phyloP scores from a whole-genome alignment of 78 protist species.

The Creolimax fragrantissima region DNA sequence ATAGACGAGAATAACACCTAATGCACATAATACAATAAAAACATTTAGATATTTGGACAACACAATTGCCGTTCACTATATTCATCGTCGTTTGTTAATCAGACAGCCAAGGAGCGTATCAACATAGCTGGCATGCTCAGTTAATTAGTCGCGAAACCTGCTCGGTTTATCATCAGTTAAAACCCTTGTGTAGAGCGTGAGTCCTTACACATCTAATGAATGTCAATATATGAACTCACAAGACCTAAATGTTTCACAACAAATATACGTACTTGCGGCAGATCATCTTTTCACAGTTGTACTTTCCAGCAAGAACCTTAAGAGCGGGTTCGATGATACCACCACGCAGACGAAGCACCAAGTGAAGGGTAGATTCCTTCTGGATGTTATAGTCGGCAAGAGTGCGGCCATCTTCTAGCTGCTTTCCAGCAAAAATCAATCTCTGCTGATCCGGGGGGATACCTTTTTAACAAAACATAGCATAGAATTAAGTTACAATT shows the following conservation, averaged over 20 bases:
- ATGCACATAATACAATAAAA: background rate
- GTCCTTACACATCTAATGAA: background rate
- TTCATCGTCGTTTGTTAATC: background rate
- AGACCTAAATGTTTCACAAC: background rate
- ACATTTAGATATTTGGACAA: background rate
- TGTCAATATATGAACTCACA: background rate
- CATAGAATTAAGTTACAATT: background rate
- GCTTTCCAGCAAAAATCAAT: constrained; percentile 96
- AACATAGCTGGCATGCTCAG: background rate
- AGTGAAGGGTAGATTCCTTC: constrained; percentile 92
- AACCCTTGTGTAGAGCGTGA: background rate
- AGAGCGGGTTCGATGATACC: constrained; percentile 98
- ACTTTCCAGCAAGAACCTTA: constrained; percentile 86
- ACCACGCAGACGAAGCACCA: constrained; percentile 93
- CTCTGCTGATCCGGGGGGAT: constrained; percentile 99
- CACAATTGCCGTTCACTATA: background rate
- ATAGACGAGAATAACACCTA: constrained; percentile 98
- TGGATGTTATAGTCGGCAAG: constrained; percentile 96
- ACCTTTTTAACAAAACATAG: constrained; percentile 43
- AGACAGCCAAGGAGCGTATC: background rate
- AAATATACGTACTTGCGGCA: constrained; percentile 84
- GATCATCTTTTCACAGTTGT: constrained; percentile 92
- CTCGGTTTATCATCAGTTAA: background rate
- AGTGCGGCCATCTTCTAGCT: constrained; percentile 96
- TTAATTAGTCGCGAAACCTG: background rate